These are phyloP conservation scores for Globisporangium splendens DNA, from an alignment of 352 stramenopile species.

Conservation along the genomic window DNA sequence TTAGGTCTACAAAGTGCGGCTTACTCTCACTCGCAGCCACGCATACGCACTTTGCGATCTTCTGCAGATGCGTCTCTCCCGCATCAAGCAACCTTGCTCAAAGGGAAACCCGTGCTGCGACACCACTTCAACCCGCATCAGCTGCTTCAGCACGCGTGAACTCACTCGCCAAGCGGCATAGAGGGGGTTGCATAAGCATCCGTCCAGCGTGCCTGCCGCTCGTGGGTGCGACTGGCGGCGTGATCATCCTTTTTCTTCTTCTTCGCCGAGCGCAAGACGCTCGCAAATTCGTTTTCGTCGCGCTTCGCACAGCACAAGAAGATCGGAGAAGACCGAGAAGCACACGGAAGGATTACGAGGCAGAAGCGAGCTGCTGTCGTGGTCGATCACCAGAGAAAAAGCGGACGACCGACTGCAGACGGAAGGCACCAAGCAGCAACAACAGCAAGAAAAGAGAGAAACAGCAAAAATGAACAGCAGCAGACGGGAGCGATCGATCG, in stretches of 20 bases:
- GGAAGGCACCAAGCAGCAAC: background rate
- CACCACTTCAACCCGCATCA: slow-evolving; percentile 8
- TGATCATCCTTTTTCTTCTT: background rate
- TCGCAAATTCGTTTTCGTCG: too few species aligned
- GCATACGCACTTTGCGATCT: slow-evolving; percentile 10
- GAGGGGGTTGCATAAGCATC: background rate
- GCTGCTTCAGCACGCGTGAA: background rate
- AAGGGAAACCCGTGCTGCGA: background rate
- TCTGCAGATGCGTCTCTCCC: slow-evolving; percentile 10
- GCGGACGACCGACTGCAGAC: too few species aligned
- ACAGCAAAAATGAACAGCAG: slow-evolving; percentile 3
- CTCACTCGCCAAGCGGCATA: slow-evolving; percentile 1
- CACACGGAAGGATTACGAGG: background rate
- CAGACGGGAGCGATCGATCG: slow-evolving; percentile 21
- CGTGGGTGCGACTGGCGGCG: background rate
- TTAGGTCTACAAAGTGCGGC: background rate
- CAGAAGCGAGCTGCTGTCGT: background rate
- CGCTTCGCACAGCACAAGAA: background rate
- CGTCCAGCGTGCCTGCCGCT: background rate
- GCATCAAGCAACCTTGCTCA: background rate
- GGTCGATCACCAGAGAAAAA: background rate
- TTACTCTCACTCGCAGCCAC: too few species aligned
- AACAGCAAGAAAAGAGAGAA: slow-evolving; percentile 4
- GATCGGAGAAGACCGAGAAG: background rate
- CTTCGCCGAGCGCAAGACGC: too few species aligned